Evolutionary conservation across 225 moss, liverwort and hornwort species (phyloP).

Genomic region (Bryum argenteum): DNA sequence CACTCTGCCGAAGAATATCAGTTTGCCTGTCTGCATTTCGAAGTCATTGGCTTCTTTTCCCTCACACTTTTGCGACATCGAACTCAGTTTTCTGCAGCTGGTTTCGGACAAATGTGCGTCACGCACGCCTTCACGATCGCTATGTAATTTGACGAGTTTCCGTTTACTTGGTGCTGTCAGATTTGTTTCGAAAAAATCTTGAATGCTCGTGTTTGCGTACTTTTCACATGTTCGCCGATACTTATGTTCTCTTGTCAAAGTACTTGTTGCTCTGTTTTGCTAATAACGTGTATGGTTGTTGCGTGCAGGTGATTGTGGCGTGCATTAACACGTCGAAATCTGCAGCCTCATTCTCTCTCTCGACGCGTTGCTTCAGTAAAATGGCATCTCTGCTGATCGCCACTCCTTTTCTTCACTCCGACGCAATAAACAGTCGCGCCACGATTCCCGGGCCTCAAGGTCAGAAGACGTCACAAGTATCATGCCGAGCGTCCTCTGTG

Average conservation of each 20-base stretch:
- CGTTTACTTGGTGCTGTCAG: background rate
- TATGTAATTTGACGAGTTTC: background rate
- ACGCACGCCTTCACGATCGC: background rate
- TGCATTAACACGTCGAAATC: background rate
- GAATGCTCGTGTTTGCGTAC: background rate
- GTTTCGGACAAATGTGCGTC: background rate
- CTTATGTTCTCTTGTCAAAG: too few species aligned
- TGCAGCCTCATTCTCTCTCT: background rate
- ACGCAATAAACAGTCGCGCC: slow-evolving; percentile 15
- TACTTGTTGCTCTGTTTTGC: background rate
- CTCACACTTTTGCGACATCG: too few species aligned
- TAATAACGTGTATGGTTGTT: background rate
- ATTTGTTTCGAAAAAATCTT: background rate
- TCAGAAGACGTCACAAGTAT: slow-evolving; percentile 26
- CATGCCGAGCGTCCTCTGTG: slow-evolving; percentile 23
- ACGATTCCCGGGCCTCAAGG: slow-evolving; percentile 2
- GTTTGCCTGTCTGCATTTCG: background rate
- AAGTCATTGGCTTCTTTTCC: too few species aligned
- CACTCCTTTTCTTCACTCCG: slow-evolving; percentile 16
- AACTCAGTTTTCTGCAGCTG: background rate
- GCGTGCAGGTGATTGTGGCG: slow-evolving; percentile 1
- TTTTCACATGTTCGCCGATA: too few species aligned
- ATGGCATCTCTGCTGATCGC: slow-evolving; percentile 42
- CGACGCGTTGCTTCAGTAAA: background rate
- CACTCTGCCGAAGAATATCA: rapidly evolving